Conservation (phyloP, 208 protist genomes). For the Crithidia expoeki region DNA sequence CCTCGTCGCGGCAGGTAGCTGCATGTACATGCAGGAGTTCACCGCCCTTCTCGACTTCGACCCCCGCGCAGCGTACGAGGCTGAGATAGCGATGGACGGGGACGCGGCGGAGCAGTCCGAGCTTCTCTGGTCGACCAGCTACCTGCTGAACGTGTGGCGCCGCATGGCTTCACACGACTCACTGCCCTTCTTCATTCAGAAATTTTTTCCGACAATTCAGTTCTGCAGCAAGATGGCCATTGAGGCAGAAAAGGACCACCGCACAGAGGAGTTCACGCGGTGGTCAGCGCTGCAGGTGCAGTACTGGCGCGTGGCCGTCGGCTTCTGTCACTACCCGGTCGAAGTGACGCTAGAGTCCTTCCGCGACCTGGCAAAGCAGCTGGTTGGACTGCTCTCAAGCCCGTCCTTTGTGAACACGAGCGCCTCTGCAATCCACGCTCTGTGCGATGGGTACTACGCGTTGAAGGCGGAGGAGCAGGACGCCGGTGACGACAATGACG, state of each 20-base stretch:
- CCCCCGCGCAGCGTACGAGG: constrained; percentile 55
- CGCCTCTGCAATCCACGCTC: constrained; percentile 77
- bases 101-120: constrained; percentile 35
- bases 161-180: constrained; percentile 83
- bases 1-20: constrained; percentile 71
- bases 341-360: constrained; percentile 74
- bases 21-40: constrained; percentile 83
- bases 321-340: constrained; percentile 84
- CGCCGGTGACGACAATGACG: constrained; percentile 38
- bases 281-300: constrained; percentile 78
- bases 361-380: constrained; percentile 79
- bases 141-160: constrained; percentile 76
- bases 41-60: constrained; percentile 77
- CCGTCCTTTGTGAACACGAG: constrained; percentile 70
- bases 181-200: constrained; percentile 70
- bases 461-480: constrained; percentile 48
- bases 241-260: constrained; percentile 58
- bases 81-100: constrained; percentile 41
- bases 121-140: constrained; percentile 72
- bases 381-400: constrained; percentile 68
- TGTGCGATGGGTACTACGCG: constrained; percentile 73
- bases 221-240: constrained; percentile 54
- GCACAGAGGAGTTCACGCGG: constrained; percentile 51
- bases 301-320: constrained; percentile 77
- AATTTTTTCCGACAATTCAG: constrained; percentile 85